phyloP scores from a whole-genome alignment of 2,329 filamentous ascomycete genomes.

The Stemphylium vesicarium region DNA sequence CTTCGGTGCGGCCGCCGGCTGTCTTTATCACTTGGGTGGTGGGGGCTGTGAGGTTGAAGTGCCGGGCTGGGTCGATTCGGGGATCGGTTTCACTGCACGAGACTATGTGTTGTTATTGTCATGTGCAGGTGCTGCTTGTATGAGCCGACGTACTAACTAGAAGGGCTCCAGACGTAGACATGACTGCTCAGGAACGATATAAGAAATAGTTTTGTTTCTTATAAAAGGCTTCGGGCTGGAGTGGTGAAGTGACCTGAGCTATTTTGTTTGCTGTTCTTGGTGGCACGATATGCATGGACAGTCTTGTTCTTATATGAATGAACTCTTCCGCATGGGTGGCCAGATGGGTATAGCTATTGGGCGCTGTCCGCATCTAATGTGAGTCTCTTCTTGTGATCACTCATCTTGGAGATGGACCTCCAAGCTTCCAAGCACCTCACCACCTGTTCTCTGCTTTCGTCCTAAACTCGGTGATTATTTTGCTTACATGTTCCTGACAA shows the following conservation, averaged over 20 bases:
- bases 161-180: neutral
- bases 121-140: neutral
- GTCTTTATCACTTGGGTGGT: constrained; percentile 27
- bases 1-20: constrained; percentile 19
- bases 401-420: too few relatives aligned
- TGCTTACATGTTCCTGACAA: neutral
- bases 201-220: neutral
- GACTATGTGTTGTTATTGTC: neutral
- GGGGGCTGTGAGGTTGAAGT: constrained; percentile 29
- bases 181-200: neutral
- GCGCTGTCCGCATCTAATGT: too few relatives aligned
- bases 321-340: too few relatives aligned
- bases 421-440: too few relatives aligned
- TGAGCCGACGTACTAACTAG: neutral
- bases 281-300: too few relatives aligned
- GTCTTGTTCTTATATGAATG: too few relatives aligned
- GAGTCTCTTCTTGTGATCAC: too few relatives aligned
- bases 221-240: too few relatives aligned
- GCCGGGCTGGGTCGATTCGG: constrained; percentile 21
- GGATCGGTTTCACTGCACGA: constrained; percentile 4
- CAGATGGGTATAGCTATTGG: too few relatives aligned
- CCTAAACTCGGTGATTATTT: neutral
- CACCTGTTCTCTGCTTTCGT: neutral
- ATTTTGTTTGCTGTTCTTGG: neutral
- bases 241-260: neutral